These are phyloP conservation scores for Mycena galericulata DNA, from an alignment of 768 basidiomycete genomes.

Conservation along the genomic window DNA sequence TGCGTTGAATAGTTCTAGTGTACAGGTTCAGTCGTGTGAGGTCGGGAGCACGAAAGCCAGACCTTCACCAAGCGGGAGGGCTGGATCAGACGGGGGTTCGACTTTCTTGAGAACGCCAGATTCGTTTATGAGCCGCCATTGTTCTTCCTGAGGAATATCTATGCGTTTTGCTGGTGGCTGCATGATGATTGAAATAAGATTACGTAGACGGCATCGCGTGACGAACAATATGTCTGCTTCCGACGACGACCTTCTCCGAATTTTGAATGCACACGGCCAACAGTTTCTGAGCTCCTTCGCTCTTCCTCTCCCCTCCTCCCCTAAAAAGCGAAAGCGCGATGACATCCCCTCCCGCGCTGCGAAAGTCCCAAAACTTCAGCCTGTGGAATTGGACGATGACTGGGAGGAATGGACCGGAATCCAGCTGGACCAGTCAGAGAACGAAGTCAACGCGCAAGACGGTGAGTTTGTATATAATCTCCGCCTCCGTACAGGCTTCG, in stretches of 20 bases:
- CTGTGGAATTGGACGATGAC: slow-evolving; percentile 18
- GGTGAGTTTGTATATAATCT: slow-evolving; percentile 12
- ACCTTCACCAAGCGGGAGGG: slow-evolving; percentile 21
- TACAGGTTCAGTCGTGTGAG: neutral
- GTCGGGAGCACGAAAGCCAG: neutral
- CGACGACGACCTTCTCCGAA: slow-evolving; percentile 52
- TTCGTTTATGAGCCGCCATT: slow-evolving; percentile 81
- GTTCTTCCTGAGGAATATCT: slow-evolving; percentile 75
- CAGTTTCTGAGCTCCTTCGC: slow-evolving; percentile 59
- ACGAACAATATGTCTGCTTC: slow-evolving; percentile 27
- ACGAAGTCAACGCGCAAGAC: slow-evolving; percentile 38
- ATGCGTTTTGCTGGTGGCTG: no score
- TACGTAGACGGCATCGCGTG: slow-evolving; percentile 9
- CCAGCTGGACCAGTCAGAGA: slow-evolving; percentile 33
- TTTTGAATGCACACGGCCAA: slow-evolving; percentile 61
- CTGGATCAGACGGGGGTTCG: slow-evolving; percentile 31
- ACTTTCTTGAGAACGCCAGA: slow-evolving; percentile 66
- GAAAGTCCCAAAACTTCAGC: slow-evolving; percentile 26
- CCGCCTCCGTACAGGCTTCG: neutral
- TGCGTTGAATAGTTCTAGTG: slow-evolving; percentile 76
- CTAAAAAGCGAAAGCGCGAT: slow-evolving; percentile 39
- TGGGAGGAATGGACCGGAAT: slow-evolving; percentile 28
- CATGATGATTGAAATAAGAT: slow-evolving; percentile 8
- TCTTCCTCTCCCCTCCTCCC: slow-evolving; percentile 26
- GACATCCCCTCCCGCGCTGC: slow-evolving; percentile 17